A percentile compares a stretch with the other conserved stretches of the same genome.
These are phyloP conservation scores for Rosa persica DNA, from an alignment of 306 rosid species.

Conservation along the genomic window DNA sequence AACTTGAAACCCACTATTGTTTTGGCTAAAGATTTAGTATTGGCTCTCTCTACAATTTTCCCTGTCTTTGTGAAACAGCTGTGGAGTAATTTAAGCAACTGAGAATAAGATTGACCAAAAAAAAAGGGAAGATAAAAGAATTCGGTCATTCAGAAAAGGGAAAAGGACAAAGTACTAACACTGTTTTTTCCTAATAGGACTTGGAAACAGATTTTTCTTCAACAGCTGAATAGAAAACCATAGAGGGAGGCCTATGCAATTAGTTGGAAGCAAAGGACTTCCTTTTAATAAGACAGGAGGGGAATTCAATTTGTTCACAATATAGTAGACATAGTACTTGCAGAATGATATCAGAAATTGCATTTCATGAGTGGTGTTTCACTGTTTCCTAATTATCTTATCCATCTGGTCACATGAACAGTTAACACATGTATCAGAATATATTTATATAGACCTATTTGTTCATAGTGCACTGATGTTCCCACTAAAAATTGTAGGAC, in stretches of 20 bases:
- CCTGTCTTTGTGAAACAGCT: conserved; percentile 10
- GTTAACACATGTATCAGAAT: background rate
- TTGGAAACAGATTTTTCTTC: conserved; percentile 1
- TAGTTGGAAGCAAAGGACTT: background rate
- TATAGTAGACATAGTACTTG: background rate
- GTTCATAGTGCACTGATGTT: conserved; percentile 19
- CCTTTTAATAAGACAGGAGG: background rate
- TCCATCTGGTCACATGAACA: conserved; percentile 6
- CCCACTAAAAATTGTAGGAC: conserved; percentile 11
- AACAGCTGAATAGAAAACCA: background rate
- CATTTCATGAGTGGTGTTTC: conserved; percentile 20
- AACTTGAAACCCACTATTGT: conserved; percentile 14
- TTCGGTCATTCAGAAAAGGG: background rate
- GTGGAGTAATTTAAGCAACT: background rate
- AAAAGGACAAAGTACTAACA: background rate
- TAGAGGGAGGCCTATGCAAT: background rate
- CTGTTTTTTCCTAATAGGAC: background rate
- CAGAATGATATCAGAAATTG: background rate
- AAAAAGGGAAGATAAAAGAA: background rate
- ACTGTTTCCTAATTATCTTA: conserved; percentile 26
- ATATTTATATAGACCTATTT: background rate
- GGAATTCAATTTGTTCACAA: background rate
- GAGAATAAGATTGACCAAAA: background rate
- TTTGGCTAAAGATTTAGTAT: background rate
- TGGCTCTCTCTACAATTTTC: background rate